A percentile compares a stretch with the other conserved stretches of the same genome.
phyloP scores from a whole-genome alignment of 345 rosid genomes.

The Eucalyptus curtisii region DNA sequence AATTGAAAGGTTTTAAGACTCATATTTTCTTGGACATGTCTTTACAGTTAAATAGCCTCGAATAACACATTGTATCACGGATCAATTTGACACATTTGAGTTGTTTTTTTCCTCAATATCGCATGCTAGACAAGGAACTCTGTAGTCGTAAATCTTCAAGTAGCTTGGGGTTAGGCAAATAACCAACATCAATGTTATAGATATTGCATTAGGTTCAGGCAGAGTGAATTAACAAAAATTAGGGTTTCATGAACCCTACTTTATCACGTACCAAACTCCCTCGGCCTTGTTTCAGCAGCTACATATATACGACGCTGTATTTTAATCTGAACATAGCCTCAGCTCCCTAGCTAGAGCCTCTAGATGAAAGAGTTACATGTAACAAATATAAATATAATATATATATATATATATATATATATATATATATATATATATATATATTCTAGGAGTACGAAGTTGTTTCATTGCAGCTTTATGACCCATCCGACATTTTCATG shows the following conservation, averaged over 20 bases:
- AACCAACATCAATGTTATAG: background rate
- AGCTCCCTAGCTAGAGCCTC: background rate
- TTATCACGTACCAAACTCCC: background rate
- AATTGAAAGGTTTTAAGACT: background rate
- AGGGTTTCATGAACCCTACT: background rate
- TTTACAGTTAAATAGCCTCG: background rate
- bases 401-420: no score
- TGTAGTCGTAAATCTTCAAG: background rate
- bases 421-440: no score
- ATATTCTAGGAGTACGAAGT: background rate
- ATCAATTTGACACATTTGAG: background rate
- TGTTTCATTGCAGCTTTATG: background rate
- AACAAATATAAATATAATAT: no score
- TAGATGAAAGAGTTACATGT: background rate
- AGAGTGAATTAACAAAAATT: background rate
- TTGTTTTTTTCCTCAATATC: background rate
- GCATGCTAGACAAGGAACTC: background rate
- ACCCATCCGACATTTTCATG: background rate
- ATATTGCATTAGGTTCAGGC: background rate
- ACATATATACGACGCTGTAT: background rate
- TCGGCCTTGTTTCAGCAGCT: background rate
- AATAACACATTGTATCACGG: no score
- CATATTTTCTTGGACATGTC: background rate
- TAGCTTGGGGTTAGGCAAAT: background rate
- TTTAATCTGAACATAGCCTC: background rate